These are phyloP conservation scores for Trifolium fragiferum DNA, from an alignment of 306 rosid species.

Conservation along the genomic window DNA sequence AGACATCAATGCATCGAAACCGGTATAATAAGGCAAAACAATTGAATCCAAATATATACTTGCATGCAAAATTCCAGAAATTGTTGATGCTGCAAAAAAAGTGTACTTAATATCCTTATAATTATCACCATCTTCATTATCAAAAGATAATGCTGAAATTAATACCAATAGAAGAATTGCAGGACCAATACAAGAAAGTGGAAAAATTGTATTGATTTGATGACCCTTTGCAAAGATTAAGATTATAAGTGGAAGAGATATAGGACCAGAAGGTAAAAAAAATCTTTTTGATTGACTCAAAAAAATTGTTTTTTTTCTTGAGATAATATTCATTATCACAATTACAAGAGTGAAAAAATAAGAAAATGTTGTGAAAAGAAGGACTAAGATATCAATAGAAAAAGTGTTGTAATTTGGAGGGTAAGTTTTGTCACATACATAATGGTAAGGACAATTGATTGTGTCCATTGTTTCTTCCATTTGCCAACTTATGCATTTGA, in stretches of 20 bases:
- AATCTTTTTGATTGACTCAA: constrained; percentile 48
- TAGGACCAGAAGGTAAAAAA: constrained; percentile 77
- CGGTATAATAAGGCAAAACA: constrained; percentile 84
- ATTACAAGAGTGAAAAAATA: constrained; percentile 67
- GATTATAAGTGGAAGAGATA: constrained; percentile 77
- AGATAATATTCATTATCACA: constrained; percentile 50
- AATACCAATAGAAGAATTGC: constrained; percentile 77
- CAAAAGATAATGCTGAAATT: constrained; percentile 72
- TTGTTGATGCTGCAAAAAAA: constrained; percentile 73
- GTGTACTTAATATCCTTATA: constrained; percentile 62
- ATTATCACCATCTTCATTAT: constrained; percentile 44
- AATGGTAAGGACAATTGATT: constrained; percentile 80
- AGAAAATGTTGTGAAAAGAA: constrained; percentile 58
- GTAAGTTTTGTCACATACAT: constrained; percentile 74
- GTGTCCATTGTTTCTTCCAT: constrained; percentile 81
- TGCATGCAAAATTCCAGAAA: constrained; percentile 89
- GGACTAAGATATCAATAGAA: constrained; percentile 57
- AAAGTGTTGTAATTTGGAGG: constrained; percentile 72
- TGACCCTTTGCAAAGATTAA: constrained; percentile 73
- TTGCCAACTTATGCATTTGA: constrained; percentile 96
- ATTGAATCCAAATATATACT: constrained; percentile 74
- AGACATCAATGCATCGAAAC: constrained; percentile 65
- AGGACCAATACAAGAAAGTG: constrained; percentile 73
- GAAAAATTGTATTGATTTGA: constrained; percentile 69
- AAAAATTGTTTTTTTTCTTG: constrained; percentile 41